Evolutionary conservation across 352 stramenopile species (phyloP).

Genomic region (Aphanomyces cochlioides): DNA sequence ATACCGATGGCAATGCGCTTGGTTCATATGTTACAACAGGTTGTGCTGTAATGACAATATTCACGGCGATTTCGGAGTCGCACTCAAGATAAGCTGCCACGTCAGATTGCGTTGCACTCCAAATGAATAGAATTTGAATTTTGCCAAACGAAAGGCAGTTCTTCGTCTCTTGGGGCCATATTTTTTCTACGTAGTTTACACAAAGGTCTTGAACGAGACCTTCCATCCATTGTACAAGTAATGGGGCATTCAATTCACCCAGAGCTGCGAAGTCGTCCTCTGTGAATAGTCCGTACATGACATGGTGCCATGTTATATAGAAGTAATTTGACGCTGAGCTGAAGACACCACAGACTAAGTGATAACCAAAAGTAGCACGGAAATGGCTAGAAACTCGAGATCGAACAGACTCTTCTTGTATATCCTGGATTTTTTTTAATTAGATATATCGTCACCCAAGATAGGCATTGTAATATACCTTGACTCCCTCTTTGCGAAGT

Average conservation of each 20-base stretch:
- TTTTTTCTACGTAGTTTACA: neutral
- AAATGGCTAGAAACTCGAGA: conserved; percentile 5
- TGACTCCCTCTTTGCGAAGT: neutral
- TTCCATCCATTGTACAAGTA: conserved; percentile 14
- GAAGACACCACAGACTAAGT: neutral
- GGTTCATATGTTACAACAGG: too few species aligned
- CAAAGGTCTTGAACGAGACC: neutral
- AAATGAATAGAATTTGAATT: neutral
- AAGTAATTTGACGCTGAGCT: neutral
- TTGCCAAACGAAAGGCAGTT: neutral
- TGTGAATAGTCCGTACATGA: conserved; percentile 14
- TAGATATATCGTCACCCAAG: too few species aligned
- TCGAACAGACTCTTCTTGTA: too few species aligned
- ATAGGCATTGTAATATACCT: too few species aligned
- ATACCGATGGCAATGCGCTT: neutral
- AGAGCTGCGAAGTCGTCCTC: neutral
- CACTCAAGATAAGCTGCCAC: neutral
- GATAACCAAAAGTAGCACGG: neutral
- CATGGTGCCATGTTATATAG: conserved; percentile 4
- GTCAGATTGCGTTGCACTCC: neutral
- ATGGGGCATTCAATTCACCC: neutral
- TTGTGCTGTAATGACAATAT: too few species aligned
- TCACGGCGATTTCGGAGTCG: too few species aligned
- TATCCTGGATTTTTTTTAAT: too few species aligned
- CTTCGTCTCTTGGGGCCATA: neutral